These are phyloP conservation scores for Suillus lakei DNA, from an alignment of 768 basidiomycete species.

Conservation along the genomic window DNA sequence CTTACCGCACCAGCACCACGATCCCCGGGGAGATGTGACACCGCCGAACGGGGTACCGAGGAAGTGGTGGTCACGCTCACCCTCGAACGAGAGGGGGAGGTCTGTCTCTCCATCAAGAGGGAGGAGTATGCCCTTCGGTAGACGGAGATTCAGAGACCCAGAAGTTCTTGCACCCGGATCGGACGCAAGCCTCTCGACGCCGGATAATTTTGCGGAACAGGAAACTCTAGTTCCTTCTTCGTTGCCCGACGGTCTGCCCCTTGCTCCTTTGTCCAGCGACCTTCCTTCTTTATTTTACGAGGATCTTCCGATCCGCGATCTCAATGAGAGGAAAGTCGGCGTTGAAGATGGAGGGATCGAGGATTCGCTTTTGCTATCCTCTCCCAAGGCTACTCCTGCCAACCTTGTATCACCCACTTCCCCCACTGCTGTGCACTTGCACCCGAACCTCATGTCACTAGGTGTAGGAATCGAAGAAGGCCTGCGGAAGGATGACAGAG, in stretches of 20 bases:
- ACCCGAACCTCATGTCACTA: neutral
- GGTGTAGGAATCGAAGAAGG: neutral
- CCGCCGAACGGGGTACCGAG: neutral
- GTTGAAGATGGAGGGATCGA: neutral
- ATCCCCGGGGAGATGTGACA: neutral
- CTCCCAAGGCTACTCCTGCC: neutral
- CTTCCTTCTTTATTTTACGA: neutral
- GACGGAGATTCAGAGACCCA: neutral
- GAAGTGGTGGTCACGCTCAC: slow-evolving; percentile 3
- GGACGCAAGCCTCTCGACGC: neutral
- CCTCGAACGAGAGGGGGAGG: neutral
- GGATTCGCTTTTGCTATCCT: neutral
- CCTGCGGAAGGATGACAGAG: neutral
- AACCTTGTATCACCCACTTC: neutral
- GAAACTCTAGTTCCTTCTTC: neutral
- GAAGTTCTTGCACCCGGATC: neutral
- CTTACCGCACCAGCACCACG: neutral
- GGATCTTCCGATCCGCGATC: neutral
- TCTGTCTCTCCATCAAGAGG: neutral
- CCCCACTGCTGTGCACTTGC: neutral
- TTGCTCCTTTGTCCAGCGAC: neutral
- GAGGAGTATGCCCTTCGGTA: neutral
- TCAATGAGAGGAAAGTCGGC: too few relatives aligned
- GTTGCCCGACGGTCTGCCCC: too few relatives aligned
- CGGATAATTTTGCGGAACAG: neutral